Conservation (phyloP, 202 grass and related monocot genomes). For the Dendrocalamus latiflorus region DNA sequence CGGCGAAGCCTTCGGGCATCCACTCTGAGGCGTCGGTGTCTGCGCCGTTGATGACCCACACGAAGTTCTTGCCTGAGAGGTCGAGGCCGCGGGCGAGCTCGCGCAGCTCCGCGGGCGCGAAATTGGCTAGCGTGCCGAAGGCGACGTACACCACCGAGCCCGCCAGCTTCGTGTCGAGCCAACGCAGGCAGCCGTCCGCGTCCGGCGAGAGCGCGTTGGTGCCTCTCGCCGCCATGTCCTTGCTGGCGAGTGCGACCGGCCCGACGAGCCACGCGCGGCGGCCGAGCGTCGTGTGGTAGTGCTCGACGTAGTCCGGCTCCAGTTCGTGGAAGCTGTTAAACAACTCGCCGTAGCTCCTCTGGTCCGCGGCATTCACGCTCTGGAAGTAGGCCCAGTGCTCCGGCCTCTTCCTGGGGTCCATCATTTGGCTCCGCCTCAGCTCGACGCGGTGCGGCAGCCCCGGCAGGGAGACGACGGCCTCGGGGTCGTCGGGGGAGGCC, state of each 20-base stretch:
- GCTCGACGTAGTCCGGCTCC: constrained; percentile 45
- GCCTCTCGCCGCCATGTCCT: constrained; percentile 28
- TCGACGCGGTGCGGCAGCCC: constrained; percentile 54
- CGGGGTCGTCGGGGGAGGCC: constrained; percentile 15
- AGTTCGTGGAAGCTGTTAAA: constrained; percentile 61
- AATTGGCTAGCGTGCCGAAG: constrained; percentile 44
- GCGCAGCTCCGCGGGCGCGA: constrained; percentile 31
- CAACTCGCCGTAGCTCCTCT: constrained; percentile 50
- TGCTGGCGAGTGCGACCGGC: constrained; percentile 42
- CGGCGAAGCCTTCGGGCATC: constrained; percentile 48
- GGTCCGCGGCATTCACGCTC: constrained; percentile 9
- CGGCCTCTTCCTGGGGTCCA: constrained; percentile 14
- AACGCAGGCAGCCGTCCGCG: constrained; percentile 21
- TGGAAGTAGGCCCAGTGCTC: background rate
- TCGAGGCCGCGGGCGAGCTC: constrained; percentile 58
- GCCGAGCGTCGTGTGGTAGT: constrained; percentile 27
- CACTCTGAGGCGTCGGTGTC: background rate
- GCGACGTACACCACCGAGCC: constrained; percentile 59
- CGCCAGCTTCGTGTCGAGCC: constrained; percentile 35
- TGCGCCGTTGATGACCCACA: constrained; percentile 42
- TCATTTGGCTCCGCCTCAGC: constrained; percentile 41
- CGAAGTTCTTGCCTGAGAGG: constrained; percentile 35
- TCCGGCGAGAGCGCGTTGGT: background rate
- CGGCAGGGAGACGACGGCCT: constrained; percentile 20
- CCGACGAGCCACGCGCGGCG: constrained; percentile 50